Conservation (phyloP, 352 stramenopile genomes). For the Pseudoperonospora humuli region DNA sequence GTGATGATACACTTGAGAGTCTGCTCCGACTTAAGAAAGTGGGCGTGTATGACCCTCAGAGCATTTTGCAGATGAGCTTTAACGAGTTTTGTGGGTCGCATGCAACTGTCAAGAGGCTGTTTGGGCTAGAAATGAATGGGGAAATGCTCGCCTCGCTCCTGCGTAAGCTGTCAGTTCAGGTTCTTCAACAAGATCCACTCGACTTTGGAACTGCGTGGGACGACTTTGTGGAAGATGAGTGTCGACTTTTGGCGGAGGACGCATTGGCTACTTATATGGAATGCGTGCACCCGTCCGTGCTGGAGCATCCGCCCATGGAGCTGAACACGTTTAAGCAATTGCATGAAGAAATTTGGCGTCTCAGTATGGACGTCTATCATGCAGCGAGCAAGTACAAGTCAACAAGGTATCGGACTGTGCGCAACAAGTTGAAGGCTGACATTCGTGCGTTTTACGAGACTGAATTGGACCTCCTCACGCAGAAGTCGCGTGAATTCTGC, state of each 20-base stretch:
- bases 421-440: slow-evolving; percentile 40
- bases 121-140: slow-evolving; percentile 50
- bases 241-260: slow-evolving; percentile 39
- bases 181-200: slow-evolving; percentile 22
- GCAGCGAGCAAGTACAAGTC: slow-evolving; percentile 35
- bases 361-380: slow-evolving; percentile 68
- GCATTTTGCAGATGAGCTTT: slow-evolving; percentile 18
- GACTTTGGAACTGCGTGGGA: slow-evolving; percentile 65
- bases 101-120: slow-evolving; percentile 52
- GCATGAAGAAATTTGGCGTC: slow-evolving; percentile 58
- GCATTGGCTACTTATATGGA: slow-evolving; percentile 67
- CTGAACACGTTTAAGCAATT: slow-evolving; percentile 54
- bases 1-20: slow-evolving; percentile 16
- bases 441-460: slow-evolving; percentile 35
- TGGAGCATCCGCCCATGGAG: slow-evolving; percentile 53
- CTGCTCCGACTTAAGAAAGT: slow-evolving; percentile 37
- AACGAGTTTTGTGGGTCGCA: slow-evolving; percentile 26
- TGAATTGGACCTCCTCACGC: slow-evolving; percentile 30
- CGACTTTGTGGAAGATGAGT: slow-evolving; percentile 53
- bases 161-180: slow-evolving; percentile 22
- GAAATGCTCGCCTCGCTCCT: slow-evolving; percentile 43
- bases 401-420: slow-evolving; percentile 36
- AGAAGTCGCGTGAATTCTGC: slow-evolving; percentile 47
- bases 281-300: slow-evolving; percentile 52
- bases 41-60: slow-evolving; percentile 12